phyloP scores from a whole-genome alignment of 331 rosid species.

The Arachis monticola region DNA sequence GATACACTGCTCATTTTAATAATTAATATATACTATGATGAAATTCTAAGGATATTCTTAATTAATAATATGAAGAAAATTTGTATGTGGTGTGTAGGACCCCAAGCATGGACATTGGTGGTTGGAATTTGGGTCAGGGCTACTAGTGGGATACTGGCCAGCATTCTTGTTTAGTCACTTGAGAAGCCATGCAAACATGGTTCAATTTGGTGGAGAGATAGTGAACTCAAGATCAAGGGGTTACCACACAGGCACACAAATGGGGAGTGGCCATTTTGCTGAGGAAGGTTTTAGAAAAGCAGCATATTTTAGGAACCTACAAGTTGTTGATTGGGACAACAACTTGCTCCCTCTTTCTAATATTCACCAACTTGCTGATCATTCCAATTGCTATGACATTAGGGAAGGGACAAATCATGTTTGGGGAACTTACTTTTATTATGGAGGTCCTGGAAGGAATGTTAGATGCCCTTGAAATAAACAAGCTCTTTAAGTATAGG shows the following conservation, averaged over 20 bases:
- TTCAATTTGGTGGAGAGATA: conserved; percentile 96
- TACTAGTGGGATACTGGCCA: conserved; percentile 96
- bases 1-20: no score
- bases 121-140: conserved; percentile 81
- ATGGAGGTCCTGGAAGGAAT: conserved; percentile 99
- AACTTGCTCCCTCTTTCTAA: conserved; percentile 83
- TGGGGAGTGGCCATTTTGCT: conserved; percentile 99
- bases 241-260: conserved; percentile 88
- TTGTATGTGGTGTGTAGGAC: conserved; percentile 53
- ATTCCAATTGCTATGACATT: conserved; percentile 82
- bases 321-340: conserved; percentile 96
- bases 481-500: background rate
- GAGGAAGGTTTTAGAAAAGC: conserved; percentile 94
- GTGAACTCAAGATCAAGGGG: conserved; percentile 83
- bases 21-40: conserved; percentile 12
- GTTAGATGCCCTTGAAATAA: conserved; percentile 82
- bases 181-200: conserved; percentile 86
- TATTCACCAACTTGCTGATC: conserved; percentile 81
- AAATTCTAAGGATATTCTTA: background rate
- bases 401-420: conserved; percentile 70
- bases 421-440: conserved; percentile 97
- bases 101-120: conserved; percentile 99
- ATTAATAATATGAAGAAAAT: no score
- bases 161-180: conserved; percentile 84
- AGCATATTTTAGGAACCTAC: conserved; percentile 89